Evolutionary conservation across 805 yeast species (phyloP), one percentile per base, ranked within the genome.

Genomic region (Kluyveromyces nonfermentans): DNA sequence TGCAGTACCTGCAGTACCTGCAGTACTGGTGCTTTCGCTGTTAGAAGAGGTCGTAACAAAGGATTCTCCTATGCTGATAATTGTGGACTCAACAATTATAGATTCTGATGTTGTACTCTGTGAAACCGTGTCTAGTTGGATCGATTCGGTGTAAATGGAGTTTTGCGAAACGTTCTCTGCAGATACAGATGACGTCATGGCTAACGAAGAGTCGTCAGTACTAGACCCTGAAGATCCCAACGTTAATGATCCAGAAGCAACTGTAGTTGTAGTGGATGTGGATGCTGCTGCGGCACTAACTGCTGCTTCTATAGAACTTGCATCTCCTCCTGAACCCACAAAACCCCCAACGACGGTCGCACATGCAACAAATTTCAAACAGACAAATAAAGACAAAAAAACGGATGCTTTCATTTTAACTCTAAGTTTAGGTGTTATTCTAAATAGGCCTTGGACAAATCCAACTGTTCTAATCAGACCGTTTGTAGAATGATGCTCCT

Each of bases 271-370:
- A 12, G 35, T 4, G 17, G 35, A 33, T 33, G 35, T 17, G 35
- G 35, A 33, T 3, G 4, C 35, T 33, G 35, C 41, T 5, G 40
- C 22, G 12, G 31, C 30, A 30, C 32, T 33, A 5, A 35, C 41
- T n/a, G 22, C 33, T 28, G 37, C 43, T 33, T n/a, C 21, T 14
- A 40, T 16, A 8, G 37, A 32, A n/a, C 35, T 30, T 14, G 48
- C 43, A 21, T 34, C 35, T 8, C 25, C 40, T 8, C 46, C 46
- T 14, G 46, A 43, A 1, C 46, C 46, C 2, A 36, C 39, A 31
- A 36, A 43, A 18, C 39, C 39, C 17, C 35, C 33, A 5, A 33
- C 35, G 30, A 42, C 46, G 25, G 34, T 20, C 21, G 40, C 18
- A 32, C 40, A 35, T n/a, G 32, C 22, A 16, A 36, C 37, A 20